Conservation (phyloP, 306 rosid species). For the Trifolium subterraneum region DNA sequence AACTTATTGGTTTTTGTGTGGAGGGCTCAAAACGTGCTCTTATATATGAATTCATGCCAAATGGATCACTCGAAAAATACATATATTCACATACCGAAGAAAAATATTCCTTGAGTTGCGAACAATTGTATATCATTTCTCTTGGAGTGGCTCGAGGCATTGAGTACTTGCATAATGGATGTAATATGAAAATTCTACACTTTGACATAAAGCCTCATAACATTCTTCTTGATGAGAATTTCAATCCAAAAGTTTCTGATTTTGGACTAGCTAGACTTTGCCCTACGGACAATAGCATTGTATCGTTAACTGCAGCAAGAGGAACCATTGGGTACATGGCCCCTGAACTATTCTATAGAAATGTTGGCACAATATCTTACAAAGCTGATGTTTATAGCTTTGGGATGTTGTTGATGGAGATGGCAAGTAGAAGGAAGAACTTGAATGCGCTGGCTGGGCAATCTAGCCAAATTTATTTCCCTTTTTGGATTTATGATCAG, state of each 20-base stretch:
- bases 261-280: constrained; percentile 10
- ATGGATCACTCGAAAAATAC: constrained; percentile 8
- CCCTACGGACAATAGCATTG: background rate
- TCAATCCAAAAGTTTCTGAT: constrained; percentile 28
- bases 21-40: constrained; percentile 18
- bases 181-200: constrained; percentile 3
- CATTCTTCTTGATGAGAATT: constrained; percentile 4
- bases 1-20: background rate
- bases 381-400: constrained; percentile 9
- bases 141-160: constrained; percentile 1
- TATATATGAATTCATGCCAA: constrained; percentile 20
- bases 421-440: constrained; percentile 13
- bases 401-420: constrained; percentile 24
- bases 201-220: constrained; percentile 24
- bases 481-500: background rate
- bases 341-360: constrained; percentile 17
- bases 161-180: constrained; percentile 16
- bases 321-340: constrained; percentile 25
- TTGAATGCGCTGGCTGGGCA: background rate
- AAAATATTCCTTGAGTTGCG: background rate
- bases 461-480: too few species aligned
- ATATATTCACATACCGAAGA: background rate
- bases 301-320: constrained; percentile 1
- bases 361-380: constrained; percentile 9
- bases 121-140: constrained; percentile 2